Evolutionary conservation across 2,329 filamentous ascomycete genomes (phyloP).

Genomic region (Pyricularia sp.): DNA sequence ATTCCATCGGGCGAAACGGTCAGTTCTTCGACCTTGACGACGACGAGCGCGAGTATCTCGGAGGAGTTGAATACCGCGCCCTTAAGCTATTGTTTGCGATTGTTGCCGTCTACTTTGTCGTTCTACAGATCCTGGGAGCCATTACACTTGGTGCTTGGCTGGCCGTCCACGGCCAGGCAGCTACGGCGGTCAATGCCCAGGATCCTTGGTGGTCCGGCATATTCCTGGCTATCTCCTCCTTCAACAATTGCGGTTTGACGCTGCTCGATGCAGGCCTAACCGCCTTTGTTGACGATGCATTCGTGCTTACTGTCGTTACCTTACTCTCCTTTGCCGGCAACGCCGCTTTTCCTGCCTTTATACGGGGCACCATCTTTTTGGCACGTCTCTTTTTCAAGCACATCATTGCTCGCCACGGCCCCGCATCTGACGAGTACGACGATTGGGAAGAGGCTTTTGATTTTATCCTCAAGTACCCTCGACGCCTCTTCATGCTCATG

Average conservation of each 20-base stretch:
- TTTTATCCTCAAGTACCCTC: constrained; percentile 46
- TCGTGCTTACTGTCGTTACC: constrained; percentile 43
- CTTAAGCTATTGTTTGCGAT: constrained; percentile 48
- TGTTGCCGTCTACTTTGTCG: constrained; percentile 50
- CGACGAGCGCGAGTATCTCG: constrained; percentile 46
- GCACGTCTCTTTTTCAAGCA: constrained; percentile 30
- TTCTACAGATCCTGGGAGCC: constrained; percentile 49
- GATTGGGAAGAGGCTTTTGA: constrained; percentile 39
- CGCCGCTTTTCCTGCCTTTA: constrained; percentile 54
- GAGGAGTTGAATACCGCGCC: constrained; percentile 57
- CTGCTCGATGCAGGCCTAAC: constrained; percentile 57
- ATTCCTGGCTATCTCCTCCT: constrained; percentile 59
- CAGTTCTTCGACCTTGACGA: constrained; percentile 44
- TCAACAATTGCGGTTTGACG: constrained; percentile 63
- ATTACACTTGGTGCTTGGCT: constrained; percentile 56
- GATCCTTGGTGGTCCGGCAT: constrained; percentile 61
- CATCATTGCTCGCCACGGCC: constrained; percentile 17
- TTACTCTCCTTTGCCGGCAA: constrained; percentile 55
- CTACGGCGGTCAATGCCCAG: constrained; percentile 43
- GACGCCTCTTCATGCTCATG: constrained; percentile 52
- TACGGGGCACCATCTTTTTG: constrained; percentile 51
- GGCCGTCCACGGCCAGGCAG: constrained; percentile 35
- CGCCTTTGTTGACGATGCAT: constrained; percentile 44
- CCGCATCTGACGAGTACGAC: constrained; percentile 22
- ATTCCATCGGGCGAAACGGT: constrained; percentile 37